These are phyloP conservation scores for Linnemannia hyalina DNA, from an alignment of 192 early-diverging fungal species.

Conservation along the genomic window DNA sequence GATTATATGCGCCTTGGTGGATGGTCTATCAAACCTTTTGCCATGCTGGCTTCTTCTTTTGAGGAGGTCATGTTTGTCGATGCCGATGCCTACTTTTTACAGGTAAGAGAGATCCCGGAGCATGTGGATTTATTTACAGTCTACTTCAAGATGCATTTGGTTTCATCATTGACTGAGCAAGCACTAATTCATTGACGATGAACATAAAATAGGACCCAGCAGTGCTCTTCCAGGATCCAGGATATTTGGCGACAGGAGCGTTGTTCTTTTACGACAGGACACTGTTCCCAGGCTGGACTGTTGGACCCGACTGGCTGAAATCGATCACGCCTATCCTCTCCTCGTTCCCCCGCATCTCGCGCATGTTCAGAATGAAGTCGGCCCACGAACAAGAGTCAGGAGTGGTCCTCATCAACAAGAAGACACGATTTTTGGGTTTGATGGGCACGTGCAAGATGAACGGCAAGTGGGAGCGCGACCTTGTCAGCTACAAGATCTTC, in stretches of 20 bases:
- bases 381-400: slow-evolving; percentile 76
- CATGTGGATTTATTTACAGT: too few species aligned
- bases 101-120: slow-evolving; percentile 32
- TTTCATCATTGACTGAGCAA: neutral
- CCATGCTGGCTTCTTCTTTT: slow-evolving; percentile 73
- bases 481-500: slow-evolving; percentile 59
- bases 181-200: neutral
- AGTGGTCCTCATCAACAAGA: slow-evolving; percentile 69
- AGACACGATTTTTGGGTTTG: slow-evolving; percentile 61
- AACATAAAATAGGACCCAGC: slow-evolving; percentile 59
- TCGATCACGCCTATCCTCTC: slow-evolving; percentile 60
- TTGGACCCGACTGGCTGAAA: slow-evolving; percentile 60
- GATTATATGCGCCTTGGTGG: slow-evolving; percentile 61
- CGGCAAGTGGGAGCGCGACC: slow-evolving; percentile 60
- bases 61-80: slow-evolving; percentile 77
- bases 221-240: slow-evolving; percentile 62
- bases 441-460: slow-evolving; percentile 70
- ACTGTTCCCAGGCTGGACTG: slow-evolving; percentile 41
- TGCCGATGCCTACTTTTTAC: slow-evolving; percentile 77
- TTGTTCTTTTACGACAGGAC: slow-evolving; percentile 77
- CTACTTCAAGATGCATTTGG: too few species aligned
- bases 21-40: slow-evolving; percentile 81
- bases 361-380: slow-evolving; percentile 55
- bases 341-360: slow-evolving; percentile 45
- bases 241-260: slow-evolving; percentile 60